Evolutionary conservation across 2,329 filamentous ascomycete genomes (phyloP).

Genomic region (Penicillium sp.): DNA sequence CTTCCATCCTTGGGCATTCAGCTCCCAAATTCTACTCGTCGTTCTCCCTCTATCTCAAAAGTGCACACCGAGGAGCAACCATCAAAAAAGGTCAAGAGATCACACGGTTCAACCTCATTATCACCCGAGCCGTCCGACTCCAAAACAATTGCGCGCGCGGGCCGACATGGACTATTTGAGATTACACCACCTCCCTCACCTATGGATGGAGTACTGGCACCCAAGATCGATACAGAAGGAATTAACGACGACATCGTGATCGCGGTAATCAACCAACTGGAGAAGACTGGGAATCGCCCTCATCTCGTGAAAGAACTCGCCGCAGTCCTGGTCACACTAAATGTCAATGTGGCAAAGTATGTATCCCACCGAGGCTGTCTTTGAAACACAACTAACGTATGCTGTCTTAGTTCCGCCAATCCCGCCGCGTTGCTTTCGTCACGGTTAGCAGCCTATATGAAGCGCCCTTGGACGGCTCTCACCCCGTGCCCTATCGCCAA

Average conservation of each 20-base stretch:
- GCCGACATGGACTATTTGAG: constrained; percentile 56
- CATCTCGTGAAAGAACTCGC: constrained; percentile 94
- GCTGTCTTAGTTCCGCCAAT: constrained; percentile 74
- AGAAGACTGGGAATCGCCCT: constrained; percentile 85
- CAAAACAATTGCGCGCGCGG: constrained; percentile 22
- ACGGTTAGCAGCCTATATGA: constrained; percentile 82
- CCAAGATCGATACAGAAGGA: constrained; percentile 71
- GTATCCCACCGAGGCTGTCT: constrained; percentile 39
- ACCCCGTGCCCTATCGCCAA: constrained; percentile 87
- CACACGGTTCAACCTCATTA: constrained; percentile 57
- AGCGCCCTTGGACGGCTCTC: constrained; percentile 75
- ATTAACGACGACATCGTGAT: constrained; percentile 96
- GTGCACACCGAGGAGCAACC: constrained; percentile 56
- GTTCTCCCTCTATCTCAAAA: constrained; percentile 62
- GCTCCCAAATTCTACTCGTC: constrained; percentile 61
- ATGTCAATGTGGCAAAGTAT: constrained; percentile 88
- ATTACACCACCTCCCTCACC: constrained; percentile 81
- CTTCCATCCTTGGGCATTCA: constrained; percentile 91
- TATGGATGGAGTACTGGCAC: constrained; percentile 46
- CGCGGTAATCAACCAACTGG: constrained; percentile 80
- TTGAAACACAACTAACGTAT: constrained; percentile 11
- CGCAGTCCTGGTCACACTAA: constrained; percentile 69
- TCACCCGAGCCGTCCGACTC: constrained; percentile 41
- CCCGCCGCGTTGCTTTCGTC: constrained; percentile 94
- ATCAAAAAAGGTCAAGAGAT: constrained; percentile 74